Evolutionary conservation across 2,329 filamentous ascomycete species (phyloP), one percentile per base, ranked within the genome.

Genomic region (Neonectria punicea): DNA sequence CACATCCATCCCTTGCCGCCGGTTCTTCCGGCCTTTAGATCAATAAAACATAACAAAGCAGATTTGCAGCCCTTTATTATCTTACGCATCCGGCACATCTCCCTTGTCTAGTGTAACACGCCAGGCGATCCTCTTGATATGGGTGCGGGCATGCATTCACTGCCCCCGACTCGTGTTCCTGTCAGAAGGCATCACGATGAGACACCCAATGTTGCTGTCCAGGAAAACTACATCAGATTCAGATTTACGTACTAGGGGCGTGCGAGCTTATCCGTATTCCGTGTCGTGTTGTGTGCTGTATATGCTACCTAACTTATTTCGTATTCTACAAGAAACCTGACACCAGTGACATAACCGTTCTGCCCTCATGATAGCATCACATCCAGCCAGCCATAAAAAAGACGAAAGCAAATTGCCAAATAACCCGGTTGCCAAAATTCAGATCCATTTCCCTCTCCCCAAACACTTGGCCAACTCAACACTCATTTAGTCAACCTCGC

Each of bases 311-410:
- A 55, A 58, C 18, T 51, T 59, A 55, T 50, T 50, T 51, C 54
- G 56, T 64, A 59, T 59, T 64, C 61, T 64, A 64, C 55, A 64
- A 54, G 41, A 43, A 55, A 46, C 51, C 30, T 51, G 7, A 46
- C 51, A 53, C 58, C 54, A 51, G 56, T 59, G 56, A 59, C 61
- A 32, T 64, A 44, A 59, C 56, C 49, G 16, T 47, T 64, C 53
- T 50, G 44, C 44, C 50, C 54, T 64, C 61, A 64, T 64, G 50
- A 59, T 46, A 56, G 56, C 61, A 64, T 64, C 56, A 56, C 22
- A 41, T 54, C 51, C 51, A 54, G 34, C 53, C 47, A 43, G 34
- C 51, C 41, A 53, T 57, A 60, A 53, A 9, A 9, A 28, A 18
- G 22, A 61, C 59, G 47, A 34, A 25, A 53, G 18, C 46, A 53